Percentiles rank a stretch among this genome's conserved stretches.
Evolutionary conservation across 495 filamentous ascomycete genomes (phyloP).

Genomic region (Penicillium waksmanii): DNA sequence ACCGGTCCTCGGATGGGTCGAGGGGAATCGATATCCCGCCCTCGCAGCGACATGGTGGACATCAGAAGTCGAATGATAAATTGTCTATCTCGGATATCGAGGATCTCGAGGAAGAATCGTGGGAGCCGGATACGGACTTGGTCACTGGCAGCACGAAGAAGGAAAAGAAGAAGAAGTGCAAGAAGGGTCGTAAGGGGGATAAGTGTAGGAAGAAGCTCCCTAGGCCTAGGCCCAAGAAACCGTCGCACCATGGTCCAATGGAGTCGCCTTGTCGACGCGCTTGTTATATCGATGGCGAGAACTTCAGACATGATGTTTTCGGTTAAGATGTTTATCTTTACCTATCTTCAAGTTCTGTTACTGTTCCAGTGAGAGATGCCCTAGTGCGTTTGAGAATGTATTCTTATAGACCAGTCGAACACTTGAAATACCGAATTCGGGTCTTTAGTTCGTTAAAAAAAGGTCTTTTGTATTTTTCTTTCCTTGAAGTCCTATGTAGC

Average conservation of each 20-base stretch:
- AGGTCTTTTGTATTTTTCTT: too few relatives aligned
- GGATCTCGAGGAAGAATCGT: slow-evolving; percentile 1
- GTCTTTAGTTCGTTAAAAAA: neutral
- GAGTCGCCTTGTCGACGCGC: slow-evolving; percentile 15
- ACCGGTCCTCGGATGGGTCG: slow-evolving; percentile 37
- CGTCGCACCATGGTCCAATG: neutral
- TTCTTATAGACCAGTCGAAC: slow-evolving; percentile 3
- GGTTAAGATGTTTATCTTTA: slow-evolving; percentile 15
- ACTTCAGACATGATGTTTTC: slow-evolving; percentile 9
- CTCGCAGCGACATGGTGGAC: slow-evolving; percentile 21
- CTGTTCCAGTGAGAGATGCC: neutral
- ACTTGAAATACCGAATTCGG: neutral
- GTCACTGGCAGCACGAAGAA: slow-evolving; percentile 14
- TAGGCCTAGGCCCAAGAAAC: slow-evolving; percentile 4
- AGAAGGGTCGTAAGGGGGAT: slow-evolving; percentile 13
- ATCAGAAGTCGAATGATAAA: slow-evolving; percentile 8
- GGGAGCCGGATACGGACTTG: slow-evolving; percentile 12
- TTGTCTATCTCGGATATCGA: neutral
- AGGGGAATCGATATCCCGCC: slow-evolving; percentile 4
- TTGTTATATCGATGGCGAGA: slow-evolving; percentile 26
- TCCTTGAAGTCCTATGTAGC: too few relatives aligned
- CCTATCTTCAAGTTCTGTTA: slow-evolving; percentile 1
- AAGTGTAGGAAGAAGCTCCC: slow-evolving; percentile 10
- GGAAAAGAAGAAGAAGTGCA: slow-evolving; percentile 24
- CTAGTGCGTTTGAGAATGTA: neutral